Evolutionary conservation across 805 yeast genomes (phyloP), one percentile per base, ranked within the genome.

Genomic region (Myxozyma udenii): DNA sequence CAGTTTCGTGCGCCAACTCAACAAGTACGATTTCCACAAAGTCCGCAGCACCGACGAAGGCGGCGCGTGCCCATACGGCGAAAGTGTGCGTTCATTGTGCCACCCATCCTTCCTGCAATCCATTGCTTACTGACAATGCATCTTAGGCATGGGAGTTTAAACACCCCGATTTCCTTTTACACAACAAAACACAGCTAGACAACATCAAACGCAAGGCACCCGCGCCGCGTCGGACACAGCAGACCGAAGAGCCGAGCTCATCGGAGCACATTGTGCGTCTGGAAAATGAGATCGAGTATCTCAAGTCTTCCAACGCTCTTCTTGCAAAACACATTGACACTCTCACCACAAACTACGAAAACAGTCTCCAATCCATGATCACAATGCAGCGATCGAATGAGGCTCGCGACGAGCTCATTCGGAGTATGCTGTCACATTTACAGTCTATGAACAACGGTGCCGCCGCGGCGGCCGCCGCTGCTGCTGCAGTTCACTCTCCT

Each of bases 1-100:
- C 33, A 81, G 90, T 61, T 91, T 91, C 72, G 98, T 91, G 19
- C 79, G 98, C 41, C 98, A 93, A 67, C 75, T 93, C 63, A 93
- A 93, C 75, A 93, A 93, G 19, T 93, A 93, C 66, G 98, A 91
- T 69, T 93, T 93, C 74, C 98, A 93, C 74, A 93, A 93, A 71
- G 95, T 93, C 41, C 87, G 91, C 66, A 75, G 85, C 37, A 78
- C 75, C 51, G 89, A 82, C 60, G 85, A 80, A 55, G 78, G 77
- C 61, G 77, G 72, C 45, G 65, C 65, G 44, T 69, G 71, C 25
- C 80, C 80, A 52, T 81, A 82, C 62, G 86, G 89, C 36, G 88
- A 83, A 50, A 80, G 58, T 14, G 62, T 60, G 41, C 21, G 61
- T 54, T 21, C 28, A n/a, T n/a, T 21, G 21, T 14, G 14, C 14